Conservation (phyloP, 495 filamentous ascomycete species). For the Neurospora tetrasperma region DNA sequence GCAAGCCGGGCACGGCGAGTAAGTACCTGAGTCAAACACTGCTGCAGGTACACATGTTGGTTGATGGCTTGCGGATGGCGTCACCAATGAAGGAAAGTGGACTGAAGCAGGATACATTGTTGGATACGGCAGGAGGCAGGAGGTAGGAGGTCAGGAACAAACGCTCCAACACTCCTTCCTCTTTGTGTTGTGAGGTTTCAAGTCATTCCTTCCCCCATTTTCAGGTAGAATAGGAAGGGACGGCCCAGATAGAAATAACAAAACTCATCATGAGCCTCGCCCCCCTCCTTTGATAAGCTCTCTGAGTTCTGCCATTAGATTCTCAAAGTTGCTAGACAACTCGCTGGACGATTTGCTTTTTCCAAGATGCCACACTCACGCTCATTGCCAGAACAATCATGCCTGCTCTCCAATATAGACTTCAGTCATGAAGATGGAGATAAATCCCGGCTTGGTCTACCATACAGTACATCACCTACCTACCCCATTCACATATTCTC, state of each 20-base stretch:
- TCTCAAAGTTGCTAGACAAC: neutral
- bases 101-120: neutral
- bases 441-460: neutral
- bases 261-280: neutral
- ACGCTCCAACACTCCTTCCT: neutral
- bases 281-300: neutral
- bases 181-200: neutral
- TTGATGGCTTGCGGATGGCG: neutral
- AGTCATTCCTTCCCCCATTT: neutral
- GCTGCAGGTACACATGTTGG: neutral
- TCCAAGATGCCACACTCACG: conserved; percentile 8
- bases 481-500: neutral
- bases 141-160: neutral
- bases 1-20: neutral
- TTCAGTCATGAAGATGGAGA: neutral
- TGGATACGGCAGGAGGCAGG: neutral
- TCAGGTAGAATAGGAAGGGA: neutral
- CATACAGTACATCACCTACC: neutral
- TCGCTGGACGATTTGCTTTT: neutral
- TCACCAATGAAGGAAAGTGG: neutral
- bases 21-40: neutral
- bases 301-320: neutral
- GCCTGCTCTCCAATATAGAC: neutral
- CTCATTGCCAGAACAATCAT: neutral
- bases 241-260: neutral